Evolutionary conservation across 2,329 filamentous ascomycete species (phyloP).

Genomic region (Penicillium sp.): DNA sequence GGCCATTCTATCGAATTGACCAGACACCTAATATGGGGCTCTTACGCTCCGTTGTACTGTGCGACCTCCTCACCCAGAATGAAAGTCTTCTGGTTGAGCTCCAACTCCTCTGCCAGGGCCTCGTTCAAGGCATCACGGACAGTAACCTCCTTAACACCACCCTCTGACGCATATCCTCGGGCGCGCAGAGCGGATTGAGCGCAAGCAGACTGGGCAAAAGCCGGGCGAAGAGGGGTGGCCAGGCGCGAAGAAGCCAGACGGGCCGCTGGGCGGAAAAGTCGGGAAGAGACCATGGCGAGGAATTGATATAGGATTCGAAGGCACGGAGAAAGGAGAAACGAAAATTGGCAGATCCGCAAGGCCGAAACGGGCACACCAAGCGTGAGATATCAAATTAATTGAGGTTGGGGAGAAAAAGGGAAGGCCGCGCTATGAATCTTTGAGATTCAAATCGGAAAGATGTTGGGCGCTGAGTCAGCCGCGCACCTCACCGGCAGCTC

Average conservation of each 20-base stretch:
- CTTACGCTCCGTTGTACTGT: conserved; percentile 95
- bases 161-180: conserved; percentile 58
- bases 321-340: conserved; percentile 9
- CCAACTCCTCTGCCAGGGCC: conserved; percentile 95
- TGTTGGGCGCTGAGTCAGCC: conserved; percentile 42
- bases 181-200: conserved; percentile 50
- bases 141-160: conserved; percentile 84
- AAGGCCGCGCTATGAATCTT: conserved; percentile 23
- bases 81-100: conserved; percentile 92
- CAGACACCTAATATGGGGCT: background rate
- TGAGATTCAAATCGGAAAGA: conserved; percentile 30
- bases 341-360: conserved; percentile 19
- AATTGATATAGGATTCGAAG: conserved; percentile 50
- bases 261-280: conserved; percentile 65
- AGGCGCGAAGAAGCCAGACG: conserved; percentile 61
- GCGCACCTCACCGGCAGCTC: conserved; percentile 36
- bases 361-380: conserved; percentile 12
- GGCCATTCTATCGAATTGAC: background rate
- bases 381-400: conserved; percentile 13
- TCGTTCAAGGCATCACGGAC: conserved; percentile 98
- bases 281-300: conserved; percentile 58
- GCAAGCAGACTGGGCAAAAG: conserved; percentile 53
- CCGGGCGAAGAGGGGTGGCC: conserved; percentile 52
- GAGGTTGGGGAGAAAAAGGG: conserved; percentile 10
- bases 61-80: conserved; percentile 96